Conservation (phyloP, 805 yeast genomes). For the Zygosaccharomyces gambellarensis region DNA sequence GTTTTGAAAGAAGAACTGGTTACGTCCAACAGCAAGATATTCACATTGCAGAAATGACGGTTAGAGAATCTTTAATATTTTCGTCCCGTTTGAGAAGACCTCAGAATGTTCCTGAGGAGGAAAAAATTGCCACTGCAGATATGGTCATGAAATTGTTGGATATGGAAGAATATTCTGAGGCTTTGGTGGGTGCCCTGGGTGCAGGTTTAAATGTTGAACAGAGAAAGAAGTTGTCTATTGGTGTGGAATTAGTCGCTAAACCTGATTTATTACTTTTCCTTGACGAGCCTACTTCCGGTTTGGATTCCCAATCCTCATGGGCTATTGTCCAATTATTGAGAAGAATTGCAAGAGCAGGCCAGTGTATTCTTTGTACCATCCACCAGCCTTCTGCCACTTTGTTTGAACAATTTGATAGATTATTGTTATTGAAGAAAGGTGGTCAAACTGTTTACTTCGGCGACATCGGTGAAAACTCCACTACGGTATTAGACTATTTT, state of each 20-base stretch:
- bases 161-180: slow-evolving; percentile 51
- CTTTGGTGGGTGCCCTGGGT: slow-evolving; percentile 44
- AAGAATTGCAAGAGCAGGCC: slow-evolving; percentile 44
- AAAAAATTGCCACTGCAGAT: slow-evolving; percentile 45
- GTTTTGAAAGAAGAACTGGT: slow-evolving; percentile 52
- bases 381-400: slow-evolving; percentile 53
- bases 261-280: slow-evolving; percentile 44
- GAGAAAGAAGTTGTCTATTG: slow-evolving; percentile 42
- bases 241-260: slow-evolving; percentile 45
- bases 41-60: slow-evolving; percentile 40
- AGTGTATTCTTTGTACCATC: slow-evolving; percentile 50
- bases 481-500: slow-evolving; percentile 52
- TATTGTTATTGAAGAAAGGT: slow-evolving; percentile 46
- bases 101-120: slow-evolving; percentile 39
- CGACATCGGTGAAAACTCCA: slow-evolving; percentile 38
- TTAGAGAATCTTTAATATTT: slow-evolving; percentile 39
- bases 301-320: slow-evolving; percentile 51
- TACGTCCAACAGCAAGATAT: slow-evolving; percentile 55
- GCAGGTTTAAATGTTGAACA: slow-evolving; percentile 42
- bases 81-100: slow-evolving; percentile 51
- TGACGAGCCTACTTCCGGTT: slow-evolving; percentile 52
- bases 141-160: slow-evolving; percentile 45
- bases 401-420: slow-evolving; percentile 44
- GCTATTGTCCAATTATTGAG: slow-evolving; percentile 44
- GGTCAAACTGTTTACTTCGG: slow-evolving; percentile 43